A percentile compares a stretch with the other conserved stretches of the same genome.
These are phyloP conservation scores for Aspergillus melleus DNA, from an alignment of 2,329 filamentous ascomycete genomes.

Conservation along the genomic window DNA sequence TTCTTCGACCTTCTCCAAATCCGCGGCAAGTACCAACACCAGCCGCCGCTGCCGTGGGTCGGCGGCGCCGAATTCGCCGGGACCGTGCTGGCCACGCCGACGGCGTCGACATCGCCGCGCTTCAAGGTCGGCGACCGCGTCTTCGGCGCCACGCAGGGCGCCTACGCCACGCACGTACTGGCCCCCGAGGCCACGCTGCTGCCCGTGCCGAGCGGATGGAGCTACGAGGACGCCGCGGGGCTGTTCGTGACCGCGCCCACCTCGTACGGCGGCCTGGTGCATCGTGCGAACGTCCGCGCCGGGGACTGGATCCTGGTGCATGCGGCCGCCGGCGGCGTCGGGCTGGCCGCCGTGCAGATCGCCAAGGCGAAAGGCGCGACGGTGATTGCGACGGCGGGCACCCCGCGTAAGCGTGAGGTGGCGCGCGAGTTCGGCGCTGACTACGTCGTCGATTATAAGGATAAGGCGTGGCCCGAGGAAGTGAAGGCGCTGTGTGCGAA, in stretches of 20 bases:
- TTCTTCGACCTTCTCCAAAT: conserved; percentile 98
- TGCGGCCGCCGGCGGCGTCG: conserved; percentile 88
- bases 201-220: conserved; percentile 78
- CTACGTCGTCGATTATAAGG: conserved; percentile 75
- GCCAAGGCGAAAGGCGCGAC: conserved; percentile 89
- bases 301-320: conserved; percentile 90
- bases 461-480: conserved; percentile 65
- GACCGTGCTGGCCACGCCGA: conserved; percentile 67
- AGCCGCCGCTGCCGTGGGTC: conserved; percentile 85
- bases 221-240: conserved; percentile 79
- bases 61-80: conserved; percentile 87
- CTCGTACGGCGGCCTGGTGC: conserved; percentile 79
- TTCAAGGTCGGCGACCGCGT: conserved; percentile 79
- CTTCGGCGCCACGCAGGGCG: conserved; percentile 83
- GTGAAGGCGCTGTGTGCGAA: conserved; percentile 66
- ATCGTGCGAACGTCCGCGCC: conserved; percentile 71
- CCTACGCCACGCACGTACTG: conserved; percentile 75
- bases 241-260: conserved; percentile 92
- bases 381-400: conserved; percentile 90
- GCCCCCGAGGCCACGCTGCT: conserved; percentile 67
- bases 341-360: conserved; percentile 86
- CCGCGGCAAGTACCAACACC: conserved; percentile 91
- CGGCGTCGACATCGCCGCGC: conserved; percentile 48
- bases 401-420: conserved; percentile 74
- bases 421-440: conserved; percentile 82